Base-by-base conservation (phyloP, 192 early-diverging fungal genomes). In the Coemansia sp. region DNA sequence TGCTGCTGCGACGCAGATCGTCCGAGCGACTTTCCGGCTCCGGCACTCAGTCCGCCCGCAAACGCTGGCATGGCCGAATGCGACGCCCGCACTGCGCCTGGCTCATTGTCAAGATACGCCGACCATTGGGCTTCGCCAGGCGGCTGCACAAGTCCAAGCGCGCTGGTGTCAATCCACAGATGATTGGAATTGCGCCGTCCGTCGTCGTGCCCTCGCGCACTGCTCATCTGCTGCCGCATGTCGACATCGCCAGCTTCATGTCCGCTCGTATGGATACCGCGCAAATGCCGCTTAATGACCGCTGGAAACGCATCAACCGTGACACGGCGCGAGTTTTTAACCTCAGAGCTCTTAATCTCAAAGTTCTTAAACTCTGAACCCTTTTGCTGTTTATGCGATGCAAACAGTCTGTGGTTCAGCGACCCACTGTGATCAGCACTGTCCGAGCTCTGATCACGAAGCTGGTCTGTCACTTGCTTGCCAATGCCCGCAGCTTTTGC, bases 291-390 rank as follows among this genome's bases (percentile, higher is more conserved):
- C 37, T 72, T 74, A 19, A 81, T 75, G 12, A 69, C 73, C 1
- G 73, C 78, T 8, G 78, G 78, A n/a, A 81, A 81, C 8, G 78
- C 73, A 26, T 81, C 78, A 18, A 81, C 70, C 2, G 78, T 81
- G 19, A 81, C 73, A 4, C 78, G 54, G 18, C 78, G 72, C 23
- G 66, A 66, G 57, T 57, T 64, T 16, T 66, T 74, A 13, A 27
- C 41, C 8, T 72, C 29, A 32, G 29, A 32, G 29, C 7, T 32
- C 7, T 32, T 32, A 32, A 32, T 3, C 29, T 32, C 29, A 32
- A 63, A 66, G 57, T 54, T 64, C 20, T 66, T 74, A 14, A 27
- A 26, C 12, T 72, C 62, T 1, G 39, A 27, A 10, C 43, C 47
- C n/a, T 12, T 26, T 37, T 43, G 9, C 41, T 63, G 20, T 11